phyloP scores from a whole-genome alignment of 139 green algal species.

The Chlamydomonas sp. region DNA sequence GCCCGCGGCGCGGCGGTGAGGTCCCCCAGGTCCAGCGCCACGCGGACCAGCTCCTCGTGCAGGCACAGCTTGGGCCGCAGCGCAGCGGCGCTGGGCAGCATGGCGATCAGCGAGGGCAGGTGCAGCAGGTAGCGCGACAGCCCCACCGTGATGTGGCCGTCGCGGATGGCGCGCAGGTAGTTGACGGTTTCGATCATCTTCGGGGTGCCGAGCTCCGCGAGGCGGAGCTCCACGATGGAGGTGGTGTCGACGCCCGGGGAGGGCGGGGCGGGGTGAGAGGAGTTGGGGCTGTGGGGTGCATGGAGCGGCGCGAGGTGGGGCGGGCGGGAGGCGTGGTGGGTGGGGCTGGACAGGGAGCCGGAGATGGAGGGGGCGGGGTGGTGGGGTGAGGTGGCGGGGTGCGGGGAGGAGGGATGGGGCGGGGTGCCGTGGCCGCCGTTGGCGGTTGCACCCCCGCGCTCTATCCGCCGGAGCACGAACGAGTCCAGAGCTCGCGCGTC shows the following conservation, averaged over 20 bases:
- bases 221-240: slow-evolving; percentile 21
- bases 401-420: no score
- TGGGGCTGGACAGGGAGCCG: no score
- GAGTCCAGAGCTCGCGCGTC: slow-evolving; percentile 25
- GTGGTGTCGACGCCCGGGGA: background rate
- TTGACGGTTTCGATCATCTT: slow-evolving; percentile 28
- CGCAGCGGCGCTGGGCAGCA: slow-evolving; percentile 30
- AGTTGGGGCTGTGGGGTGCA: no score
- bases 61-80: slow-evolving; percentile 34
- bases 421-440: background rate
- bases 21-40: slow-evolving; percentile 20
- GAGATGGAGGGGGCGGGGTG: no score
- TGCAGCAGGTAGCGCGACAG: slow-evolving; percentile 34
- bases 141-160: slow-evolving; percentile 23
- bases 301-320: no score
- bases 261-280: background rate
- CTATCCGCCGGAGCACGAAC: slow-evolving; percentile 1
- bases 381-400: no score
- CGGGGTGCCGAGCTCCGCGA: slow-evolving; percentile 33
- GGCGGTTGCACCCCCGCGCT: background rate
- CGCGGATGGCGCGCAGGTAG: slow-evolving; percentile 15
- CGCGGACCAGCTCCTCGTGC: slow-evolving; percentile 35
- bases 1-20: slow-evolving; percentile 13
- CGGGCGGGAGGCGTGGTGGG: no score
- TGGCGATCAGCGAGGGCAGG: slow-evolving; percentile 16